Conservation (phyloP, 345 rosid genomes). For the Trapa incisa region DNA sequence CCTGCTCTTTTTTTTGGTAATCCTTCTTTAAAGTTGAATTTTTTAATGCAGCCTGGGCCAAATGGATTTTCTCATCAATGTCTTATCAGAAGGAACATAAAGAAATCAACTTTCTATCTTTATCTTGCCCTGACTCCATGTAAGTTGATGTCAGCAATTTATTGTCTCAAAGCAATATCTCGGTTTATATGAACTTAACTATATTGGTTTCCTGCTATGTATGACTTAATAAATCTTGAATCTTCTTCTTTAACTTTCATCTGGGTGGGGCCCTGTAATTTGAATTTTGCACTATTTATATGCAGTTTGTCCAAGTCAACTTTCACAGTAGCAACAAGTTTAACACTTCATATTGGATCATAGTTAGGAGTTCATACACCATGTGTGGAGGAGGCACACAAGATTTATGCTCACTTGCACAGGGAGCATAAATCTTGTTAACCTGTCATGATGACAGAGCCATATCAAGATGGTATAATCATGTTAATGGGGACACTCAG, state of each 20-base stretch:
- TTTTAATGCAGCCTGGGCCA: conserved; percentile 66
- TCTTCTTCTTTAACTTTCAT: not conserved
- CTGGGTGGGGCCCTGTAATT: not conserved
- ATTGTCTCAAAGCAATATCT: not conserved
- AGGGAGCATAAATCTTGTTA: not conserved
- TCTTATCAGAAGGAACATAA: conserved; percentile 62
- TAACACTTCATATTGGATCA: not conserved
- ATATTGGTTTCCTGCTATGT: too few species aligned
- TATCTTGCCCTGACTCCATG: conserved; percentile 61
- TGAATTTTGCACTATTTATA: not conserved
- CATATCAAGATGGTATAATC: not conserved
- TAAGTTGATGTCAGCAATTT: conserved; percentile 26
- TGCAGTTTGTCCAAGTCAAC: conserved; percentile 9
- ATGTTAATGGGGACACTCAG: not conserved
- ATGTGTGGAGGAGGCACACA: conserved; percentile 4
- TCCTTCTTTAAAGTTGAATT: too few species aligned
- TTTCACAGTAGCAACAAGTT: conserved; percentile 21
- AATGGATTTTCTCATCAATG: conserved; percentile 54
- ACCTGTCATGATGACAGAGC: not conserved
- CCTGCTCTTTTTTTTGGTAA: too few species aligned
- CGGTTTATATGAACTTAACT: not conserved
- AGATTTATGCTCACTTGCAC: not conserved
- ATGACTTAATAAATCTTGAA: too few species aligned
- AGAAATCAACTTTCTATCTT: conserved; percentile 64
- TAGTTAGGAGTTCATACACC: conserved; percentile 4